Base-by-base conservation (phyloP, 176 grass and related monocot genomes). In the Aegilops longissima region DNA sequence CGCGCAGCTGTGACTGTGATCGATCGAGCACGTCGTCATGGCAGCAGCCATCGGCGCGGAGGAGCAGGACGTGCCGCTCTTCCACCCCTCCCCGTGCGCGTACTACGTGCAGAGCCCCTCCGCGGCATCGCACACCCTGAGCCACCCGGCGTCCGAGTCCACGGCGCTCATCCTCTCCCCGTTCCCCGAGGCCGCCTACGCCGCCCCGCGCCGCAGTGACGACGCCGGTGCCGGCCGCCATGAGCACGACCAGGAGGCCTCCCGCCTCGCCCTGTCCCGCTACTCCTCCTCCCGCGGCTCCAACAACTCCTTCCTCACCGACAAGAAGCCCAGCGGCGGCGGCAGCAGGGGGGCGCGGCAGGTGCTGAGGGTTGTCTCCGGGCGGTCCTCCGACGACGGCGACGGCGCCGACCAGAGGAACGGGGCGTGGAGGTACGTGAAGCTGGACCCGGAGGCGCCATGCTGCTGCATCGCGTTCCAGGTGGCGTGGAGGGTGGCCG, bases 31-130 rank as follows among this genome's bases (percentile, higher is more conserved):
- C 16, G 56, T 76, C 5, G 54, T 4, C 39, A 90, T 90, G 89
- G 66, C 89, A 16, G 14, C 58, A 35, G 17, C 16, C 80, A 75
- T 33, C 11, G 83, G 79, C 64, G 69, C 45, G 29, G 90, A 89
- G 31, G 92, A 97, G 23, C 86, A 95, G 11, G 90, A 97, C 51
- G 39, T 88, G 79, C 87, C 89, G 0, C 94, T 95, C 39, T 93
- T 95, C 83, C 92, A 86, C 79, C 86, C 93, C 34, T 91, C 93
- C n/a, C 90, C 93, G 64, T 86, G 88, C 73, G 83, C 79, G 56
- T 98, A 98, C 93, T 98, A 96, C 73, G 96, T 96, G 56, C 90
- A 98, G 89, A 98, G 93, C 92, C 92, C 92, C 61, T 98, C 96
- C 67, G 83, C 96, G 59, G 73, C 93, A 33, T 95, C 92, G 77